Evolutionary conservation across 2,329 filamentous ascomycete species (phyloP), one percentile per base, ranked within the genome.

Genomic region (Penicillium polonicum): DNA sequence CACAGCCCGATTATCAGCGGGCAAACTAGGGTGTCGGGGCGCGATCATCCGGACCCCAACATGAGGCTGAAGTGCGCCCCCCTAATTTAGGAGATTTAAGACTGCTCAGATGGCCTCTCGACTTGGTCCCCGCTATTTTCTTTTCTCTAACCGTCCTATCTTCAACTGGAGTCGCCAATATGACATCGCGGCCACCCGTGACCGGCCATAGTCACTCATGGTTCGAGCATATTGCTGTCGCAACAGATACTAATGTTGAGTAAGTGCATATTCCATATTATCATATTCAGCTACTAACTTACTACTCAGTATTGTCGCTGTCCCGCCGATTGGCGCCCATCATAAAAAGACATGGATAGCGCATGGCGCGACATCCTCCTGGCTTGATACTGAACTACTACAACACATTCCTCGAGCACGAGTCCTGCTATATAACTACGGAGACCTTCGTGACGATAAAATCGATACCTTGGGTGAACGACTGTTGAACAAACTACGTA

Each of bases 251-350:
- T 5, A 63, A 64, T 42, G 61, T 70, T 25, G 70, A 73, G 70
- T 73, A 60, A 53, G 68, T 63, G 21, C 21, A 23, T 29, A n/a
- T n/a, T 12, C 15, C 46, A 9, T 9, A 1, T n/a, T 9, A 36
- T 36, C 17, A 12, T 8, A 13, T 13, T 17, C 27, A 9, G 48
- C 38, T 25, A 60, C 31, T 7, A 17, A 48, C 29, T 23, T 13
- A 42, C 21, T 4, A 17, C 44, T 27, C 49, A 75, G 73, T 57
- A 72, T 75, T 27, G 67, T 75, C 33, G 72, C 66, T 7, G 60
- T 75, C n/a, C 72, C 72, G 39, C 68, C 72, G 9, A 71, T 75
- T 41, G 72, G 72, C 8, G 72, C 69, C 39, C 65, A 74, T 54
- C 64, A 67, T 35, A 60, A 60, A 38, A 64, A 60, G 42, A 65